phyloP scores from a whole-genome alignment of 495 filamentous ascomycete species.

The Penicillium canariense region DNA sequence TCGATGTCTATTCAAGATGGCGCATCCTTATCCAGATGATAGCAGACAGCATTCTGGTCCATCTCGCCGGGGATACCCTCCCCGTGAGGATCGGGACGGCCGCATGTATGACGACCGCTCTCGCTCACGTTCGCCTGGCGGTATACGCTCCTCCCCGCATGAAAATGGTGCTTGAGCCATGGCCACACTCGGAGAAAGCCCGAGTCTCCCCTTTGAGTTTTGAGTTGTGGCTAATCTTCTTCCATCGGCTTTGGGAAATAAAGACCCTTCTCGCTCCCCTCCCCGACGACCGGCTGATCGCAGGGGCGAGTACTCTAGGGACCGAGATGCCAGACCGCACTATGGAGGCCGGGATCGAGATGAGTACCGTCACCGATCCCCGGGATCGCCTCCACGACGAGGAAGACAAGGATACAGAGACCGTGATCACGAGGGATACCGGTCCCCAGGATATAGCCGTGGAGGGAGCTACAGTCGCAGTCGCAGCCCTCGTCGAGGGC shows the following conservation, averaged over 20 bases:
- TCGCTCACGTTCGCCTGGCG: constrained; percentile 46
- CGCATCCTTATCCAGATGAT: constrained; percentile 32
- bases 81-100: constrained; percentile 40
- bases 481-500: constrained; percentile 40
- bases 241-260: constrained; percentile 2
- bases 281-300: constrained; percentile 42
- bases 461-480: constrained; percentile 47
- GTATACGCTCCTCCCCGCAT: constrained; percentile 48
- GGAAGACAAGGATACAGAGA: constrained; percentile 49
- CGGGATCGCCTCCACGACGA: constrained; percentile 39
- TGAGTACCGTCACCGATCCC: constrained; percentile 39
- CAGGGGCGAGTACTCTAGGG: constrained; percentile 35
- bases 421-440: constrained; percentile 56
- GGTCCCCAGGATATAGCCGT: constrained; percentile 47
- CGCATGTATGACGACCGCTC: constrained; percentile 52
- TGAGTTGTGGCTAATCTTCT: constrained; percentile 27
- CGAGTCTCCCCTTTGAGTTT: neutral
- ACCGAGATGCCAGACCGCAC: constrained; percentile 29
- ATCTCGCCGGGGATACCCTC: constrained; percentile 26
- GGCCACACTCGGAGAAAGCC: constrained; percentile 5
- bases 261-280: constrained; percentile 43
- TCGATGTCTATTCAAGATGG: constrained; percentile 28
- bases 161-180: constrained; percentile 22
- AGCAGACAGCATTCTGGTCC: constrained; percentile 28
- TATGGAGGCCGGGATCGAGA: constrained; percentile 42